Evolutionary conservation across 1,139 yeast species (phyloP).

Genomic region (Hemisphaericaspora xylanilytica): DNA sequence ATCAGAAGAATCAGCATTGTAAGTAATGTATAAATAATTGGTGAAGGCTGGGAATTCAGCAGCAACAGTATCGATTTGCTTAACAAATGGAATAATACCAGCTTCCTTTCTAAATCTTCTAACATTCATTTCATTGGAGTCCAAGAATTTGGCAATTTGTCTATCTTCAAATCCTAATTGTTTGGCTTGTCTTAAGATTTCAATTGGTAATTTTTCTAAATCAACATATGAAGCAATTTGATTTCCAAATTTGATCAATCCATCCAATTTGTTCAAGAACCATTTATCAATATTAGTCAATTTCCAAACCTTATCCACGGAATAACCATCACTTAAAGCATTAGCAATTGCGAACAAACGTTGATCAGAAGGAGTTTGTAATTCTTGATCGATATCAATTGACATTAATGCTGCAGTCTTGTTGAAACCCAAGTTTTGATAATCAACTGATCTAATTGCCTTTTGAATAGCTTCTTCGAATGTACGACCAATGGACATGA

Average conservation of each 20-base stretch:
- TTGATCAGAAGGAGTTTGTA: constrained; percentile 92
- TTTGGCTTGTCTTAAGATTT: constrained; percentile 79
- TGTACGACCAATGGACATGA: constrained; percentile 96
- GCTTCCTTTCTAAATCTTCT: constrained; percentile 87
- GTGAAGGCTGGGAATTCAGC: constrained; percentile 98
- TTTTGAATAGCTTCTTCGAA: constrained; percentile 98
- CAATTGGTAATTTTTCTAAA: constrained; percentile 55
- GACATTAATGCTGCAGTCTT: constrained; percentile 56
- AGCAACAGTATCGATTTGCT: constrained; percentile 97
- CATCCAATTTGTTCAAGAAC: constrained; percentile 86
- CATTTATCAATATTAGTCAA: constrained; percentile 94
- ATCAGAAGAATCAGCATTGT: constrained; percentile 90
- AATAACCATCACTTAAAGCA: constrained; percentile 82
- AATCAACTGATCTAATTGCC: constrained; percentile 96
- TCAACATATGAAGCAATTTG: constrained; percentile 63
- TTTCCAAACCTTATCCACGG: constrained; percentile 90
- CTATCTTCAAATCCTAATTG: constrained; percentile 97
- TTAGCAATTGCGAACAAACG: constrained; percentile 98
- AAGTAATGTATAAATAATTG: constrained; percentile 91
- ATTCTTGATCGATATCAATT: constrained; percentile 65
- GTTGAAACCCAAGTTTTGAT: constrained; percentile 82
- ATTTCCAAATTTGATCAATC: constrained; percentile 68
- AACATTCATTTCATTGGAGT: constrained; percentile 90
- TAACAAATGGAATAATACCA: constrained; percentile 89
- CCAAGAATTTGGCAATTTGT: constrained; percentile 88